Evolutionary conservation across 1,284 basidiomycete genomes (phyloP), one percentile per base, ranked within the genome.

Genomic region (Puccinia novopanici): DNA sequence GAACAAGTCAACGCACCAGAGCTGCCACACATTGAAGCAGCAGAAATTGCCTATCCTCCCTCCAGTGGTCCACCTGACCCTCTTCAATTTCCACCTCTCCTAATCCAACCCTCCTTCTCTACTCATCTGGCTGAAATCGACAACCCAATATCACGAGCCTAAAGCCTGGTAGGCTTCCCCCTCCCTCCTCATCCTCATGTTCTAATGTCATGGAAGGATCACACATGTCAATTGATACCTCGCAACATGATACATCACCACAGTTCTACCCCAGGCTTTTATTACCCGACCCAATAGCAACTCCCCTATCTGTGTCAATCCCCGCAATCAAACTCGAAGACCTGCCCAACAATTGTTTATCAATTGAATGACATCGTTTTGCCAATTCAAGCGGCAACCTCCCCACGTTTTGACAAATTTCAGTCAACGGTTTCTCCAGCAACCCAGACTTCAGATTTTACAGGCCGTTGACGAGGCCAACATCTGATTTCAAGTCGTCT

Each of bases 1-100:
- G 79, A 80, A 63, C 79, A 80, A 55, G 79, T 80, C 12, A 80
- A 80, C 50, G 63, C 79, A 15, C 79, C 79, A 10, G 79, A 71
- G n/a, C 59, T 80, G 9, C 79, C 79, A 19, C 79, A 80, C 50
- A 68, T 80, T 37, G 68, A 80, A 63, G 79, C 48, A n/a, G 52
- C 61, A 22, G 79, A 75, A 19, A n/a, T 48, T 9, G 50, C 48
- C n/a, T 30, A 30, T 59, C 37, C 65, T 42, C 3, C 57, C 59
- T 27, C 40, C n/a, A 15, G 24, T 55, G 52, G 40, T 55, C 24
- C 68, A 77, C 79, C 71, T 8, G 70, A 80, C 24, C 79, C 79
- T 3, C 71, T 74, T 54, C 70, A 61, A 52, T 71, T 71, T 45
- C 79, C 79, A 37, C 79, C 79, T 6, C 79, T 61, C 13, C 24